Evolutionary conservation across 768 basidiomycete species (phyloP).

Genomic region (Phylloporus sp.): DNA sequence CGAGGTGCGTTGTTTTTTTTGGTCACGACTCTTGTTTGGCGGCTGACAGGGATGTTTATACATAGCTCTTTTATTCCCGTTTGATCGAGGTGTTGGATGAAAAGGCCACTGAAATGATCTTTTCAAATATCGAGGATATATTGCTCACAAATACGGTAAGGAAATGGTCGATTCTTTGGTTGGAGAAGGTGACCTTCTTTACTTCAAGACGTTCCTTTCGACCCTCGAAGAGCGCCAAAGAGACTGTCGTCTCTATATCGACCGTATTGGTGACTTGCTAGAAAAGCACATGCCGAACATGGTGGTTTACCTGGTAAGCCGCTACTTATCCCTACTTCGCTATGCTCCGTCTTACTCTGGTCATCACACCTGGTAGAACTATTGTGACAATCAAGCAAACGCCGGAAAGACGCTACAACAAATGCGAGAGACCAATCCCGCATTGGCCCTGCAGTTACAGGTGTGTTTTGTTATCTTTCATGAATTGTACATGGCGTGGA

Average conservation of each 20-base stretch:
- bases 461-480: slow-evolving; percentile 36
- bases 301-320: slow-evolving; percentile 70
- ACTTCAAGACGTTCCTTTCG: slow-evolving; percentile 69
- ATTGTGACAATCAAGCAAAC: slow-evolving; percentile 84
- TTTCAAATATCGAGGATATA: slow-evolving; percentile 92
- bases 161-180: background rate
- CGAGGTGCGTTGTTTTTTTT: slow-evolving; percentile 50
- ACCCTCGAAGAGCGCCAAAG: slow-evolving; percentile 89
- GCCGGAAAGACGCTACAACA: slow-evolving; percentile 77
- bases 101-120: slow-evolving; percentile 78
- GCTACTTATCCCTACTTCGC: background rate
- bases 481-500: background rate
- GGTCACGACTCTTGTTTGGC: background rate
- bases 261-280: slow-evolving; percentile 83
- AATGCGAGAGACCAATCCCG: slow-evolving; percentile 62
- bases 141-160: slow-evolving; percentile 82
- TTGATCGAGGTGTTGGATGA: slow-evolving; percentile 67
- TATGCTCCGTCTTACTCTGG: background rate
- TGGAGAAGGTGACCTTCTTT: background rate
- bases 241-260: slow-evolving; percentile 86
- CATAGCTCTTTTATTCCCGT: slow-evolving; percentile 80
- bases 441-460: slow-evolving; percentile 63
- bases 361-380: slow-evolving; percentile 48
- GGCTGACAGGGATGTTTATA: background rate
- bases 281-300: slow-evolving; percentile 71